Conservation (phyloP, 179 eudicot species). For the Heliamphora pulchella region DNA sequence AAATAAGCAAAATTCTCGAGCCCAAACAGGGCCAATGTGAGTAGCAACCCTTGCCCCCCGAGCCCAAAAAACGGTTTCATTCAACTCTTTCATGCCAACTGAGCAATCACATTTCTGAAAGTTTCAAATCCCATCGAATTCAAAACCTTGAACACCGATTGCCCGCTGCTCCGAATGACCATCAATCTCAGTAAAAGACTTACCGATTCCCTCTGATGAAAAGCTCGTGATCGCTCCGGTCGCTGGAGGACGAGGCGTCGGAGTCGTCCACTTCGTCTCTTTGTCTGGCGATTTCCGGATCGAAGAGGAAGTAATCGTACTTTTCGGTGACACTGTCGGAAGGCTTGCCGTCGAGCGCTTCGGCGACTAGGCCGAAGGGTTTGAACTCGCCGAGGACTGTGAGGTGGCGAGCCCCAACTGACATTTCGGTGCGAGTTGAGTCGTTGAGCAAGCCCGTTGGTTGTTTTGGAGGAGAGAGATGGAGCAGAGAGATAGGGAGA, state of each 20-base stretch:
- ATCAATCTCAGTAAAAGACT: neutral
- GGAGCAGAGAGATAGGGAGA: neutral
- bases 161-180: neutral
- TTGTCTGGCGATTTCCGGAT: conserved; percentile 46
- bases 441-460: neutral
- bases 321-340: conserved; percentile 36
- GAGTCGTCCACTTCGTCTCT: conserved; percentile 30
- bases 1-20: too few species aligned
- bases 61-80: neutral
- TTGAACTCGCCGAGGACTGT: conserved; percentile 79
- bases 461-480: neutral
- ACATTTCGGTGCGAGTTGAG: conserved; percentile 26
- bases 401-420: conserved; percentile 56
- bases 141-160: neutral
- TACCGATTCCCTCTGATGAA: conserved; percentile 81
- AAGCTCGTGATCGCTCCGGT: conserved; percentile 69
- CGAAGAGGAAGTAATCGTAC: conserved; percentile 71
- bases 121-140: neutral
- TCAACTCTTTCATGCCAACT: neutral
- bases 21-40: too few species aligned
- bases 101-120: neutral
- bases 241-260: conserved; percentile 25
- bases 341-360: conserved; percentile 68
- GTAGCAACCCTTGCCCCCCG: too few species aligned
- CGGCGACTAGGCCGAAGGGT: conserved; percentile 79